Percentiles rank a stretch among this genome's conserved stretches.
Evolutionary conservation across 768 basidiomycete genomes (phyloP).

Genomic region (Phylloporus sp.): DNA sequence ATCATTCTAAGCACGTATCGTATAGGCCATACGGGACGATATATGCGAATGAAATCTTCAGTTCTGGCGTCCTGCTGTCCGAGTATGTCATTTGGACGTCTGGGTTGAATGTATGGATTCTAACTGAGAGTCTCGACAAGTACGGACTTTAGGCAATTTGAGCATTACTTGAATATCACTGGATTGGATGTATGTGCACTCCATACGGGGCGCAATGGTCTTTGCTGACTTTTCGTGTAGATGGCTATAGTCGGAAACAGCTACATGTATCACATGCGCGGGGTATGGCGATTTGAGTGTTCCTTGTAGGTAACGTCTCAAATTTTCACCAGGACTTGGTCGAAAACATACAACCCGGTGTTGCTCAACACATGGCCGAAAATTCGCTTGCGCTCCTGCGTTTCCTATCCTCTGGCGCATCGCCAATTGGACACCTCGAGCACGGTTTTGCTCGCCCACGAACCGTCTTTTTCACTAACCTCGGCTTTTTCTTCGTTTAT

Average conservation of each 20-base stretch:
- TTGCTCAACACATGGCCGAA: constrained; percentile 87
- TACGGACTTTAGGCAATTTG: constrained; percentile 95
- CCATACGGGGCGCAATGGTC: neutral
- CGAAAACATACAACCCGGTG: constrained; percentile 80
- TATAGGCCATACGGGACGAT: constrained; percentile 81
- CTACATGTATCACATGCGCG: constrained; percentile 92
- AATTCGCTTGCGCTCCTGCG: constrained; percentile 78
- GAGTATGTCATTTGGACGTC: constrained; percentile 52
- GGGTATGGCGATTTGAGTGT: constrained; percentile 41
- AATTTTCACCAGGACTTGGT: constrained; percentile 52
- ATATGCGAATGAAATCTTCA: constrained; percentile 89
- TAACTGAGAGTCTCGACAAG: constrained; percentile 35
- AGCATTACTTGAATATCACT: constrained; percentile 83
- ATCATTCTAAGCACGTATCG: neutral
- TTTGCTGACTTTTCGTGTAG: constrained; percentile 35
- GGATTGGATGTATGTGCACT: constrained; percentile 72
- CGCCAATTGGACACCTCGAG: constrained; percentile 65
- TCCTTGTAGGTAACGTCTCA: neutral
- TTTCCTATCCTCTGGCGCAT: constrained; percentile 65
- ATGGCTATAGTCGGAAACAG: constrained; percentile 91
- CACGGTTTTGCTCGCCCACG: constrained; percentile 47
- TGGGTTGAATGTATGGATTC: constrained; percentile 3
- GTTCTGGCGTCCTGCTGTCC: constrained; percentile 83
- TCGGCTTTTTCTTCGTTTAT: constrained; percentile 70
- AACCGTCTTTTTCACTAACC: constrained; percentile 74